phyloP scores from a whole-genome alignment of 805 yeast species.

The Metschnikowia noctiluminum region DNA sequence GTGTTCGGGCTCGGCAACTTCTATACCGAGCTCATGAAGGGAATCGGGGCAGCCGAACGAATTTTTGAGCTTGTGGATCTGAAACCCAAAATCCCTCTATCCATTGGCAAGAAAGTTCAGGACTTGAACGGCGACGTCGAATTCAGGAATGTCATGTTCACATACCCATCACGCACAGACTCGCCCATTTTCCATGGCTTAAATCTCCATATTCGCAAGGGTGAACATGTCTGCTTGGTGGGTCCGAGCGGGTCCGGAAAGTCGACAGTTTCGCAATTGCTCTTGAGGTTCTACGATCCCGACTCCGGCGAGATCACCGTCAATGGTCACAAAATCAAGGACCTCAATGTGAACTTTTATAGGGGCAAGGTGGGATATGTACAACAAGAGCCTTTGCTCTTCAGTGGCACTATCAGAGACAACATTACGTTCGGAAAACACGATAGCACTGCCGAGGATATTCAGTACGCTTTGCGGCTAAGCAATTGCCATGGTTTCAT shows the following conservation, averaged over 20 bases:
- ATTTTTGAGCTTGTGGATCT: conserved; percentile 83
- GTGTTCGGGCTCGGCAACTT: conserved; percentile 88
- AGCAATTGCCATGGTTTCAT: conserved; percentile 77
- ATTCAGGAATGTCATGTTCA: conserved; percentile 63
- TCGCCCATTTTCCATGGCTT: conserved; percentile 61
- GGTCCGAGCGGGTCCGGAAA: conserved; percentile 99
- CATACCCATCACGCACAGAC: conserved; percentile 82
- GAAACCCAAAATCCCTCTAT: conserved; percentile 66
- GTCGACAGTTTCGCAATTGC: conserved; percentile 77
- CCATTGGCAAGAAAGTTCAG: conserved; percentile 51
- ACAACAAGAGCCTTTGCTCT: conserved; percentile 87
- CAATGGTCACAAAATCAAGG: conserved; percentile 60
- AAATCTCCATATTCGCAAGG: conserved; percentile 61
- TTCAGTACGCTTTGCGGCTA: conserved; percentile 55
- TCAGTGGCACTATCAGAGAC: conserved; percentile 81
- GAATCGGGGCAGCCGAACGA: conserved; percentile 92
- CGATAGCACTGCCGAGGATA: conserved; percentile 55
- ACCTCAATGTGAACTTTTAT: conserved; percentile 67
- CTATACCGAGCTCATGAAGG: conserved; percentile 93
- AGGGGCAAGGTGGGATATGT: conserved; percentile 83
- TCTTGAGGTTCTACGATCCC: conserved; percentile 84
- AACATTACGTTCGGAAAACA: conserved; percentile 75
- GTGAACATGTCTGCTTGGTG: conserved; percentile 88
- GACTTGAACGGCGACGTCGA: conserved; percentile 52
- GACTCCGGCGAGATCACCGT: conserved; percentile 57